These are phyloP conservation scores for Capronia coronata DNA, from an alignment of 2,329 filamentous ascomycete species.

Conservation along the genomic window DNA sequence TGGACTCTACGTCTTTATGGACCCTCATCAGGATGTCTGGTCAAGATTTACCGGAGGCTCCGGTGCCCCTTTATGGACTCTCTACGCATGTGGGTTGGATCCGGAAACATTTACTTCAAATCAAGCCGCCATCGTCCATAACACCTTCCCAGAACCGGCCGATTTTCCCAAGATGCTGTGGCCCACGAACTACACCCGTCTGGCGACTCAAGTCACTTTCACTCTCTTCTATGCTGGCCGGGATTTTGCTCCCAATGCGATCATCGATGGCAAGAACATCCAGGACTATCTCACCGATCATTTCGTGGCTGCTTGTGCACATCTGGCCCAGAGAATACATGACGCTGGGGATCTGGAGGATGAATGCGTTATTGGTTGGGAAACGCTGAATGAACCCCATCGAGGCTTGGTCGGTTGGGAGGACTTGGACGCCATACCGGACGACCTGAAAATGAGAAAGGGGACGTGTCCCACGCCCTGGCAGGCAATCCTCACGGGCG, in stretches of 20 bases:
- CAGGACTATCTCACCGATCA: slow-evolving; percentile 90
- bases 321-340: slow-evolving; percentile 76
- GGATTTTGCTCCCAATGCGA: slow-evolving; percentile 91
- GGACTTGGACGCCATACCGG: slow-evolving; percentile 73
- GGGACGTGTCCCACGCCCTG: slow-evolving; percentile 89
- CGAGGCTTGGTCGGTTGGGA: slow-evolving; percentile 76
- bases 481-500: slow-evolving; percentile 88
- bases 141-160: slow-evolving; percentile 77
- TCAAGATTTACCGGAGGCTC: slow-evolving; percentile 90
- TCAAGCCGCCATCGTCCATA: slow-evolving; percentile 89
- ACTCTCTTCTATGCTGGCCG: slow-evolving; percentile 86
- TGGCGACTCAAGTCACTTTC: slow-evolving; percentile 85
- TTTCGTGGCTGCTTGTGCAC: slow-evolving; percentile 70
- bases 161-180: slow-evolving; percentile 98
- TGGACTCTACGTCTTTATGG: slow-evolving; percentile 96
- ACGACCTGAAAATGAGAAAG: slow-evolving; percentile 84
- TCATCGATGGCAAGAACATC: slow-evolving; percentile 91
- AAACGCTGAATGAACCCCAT: slow-evolving; percentile 93
- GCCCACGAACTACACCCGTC: slow-evolving; percentile 90
- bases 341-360: slow-evolving; percentile 85
- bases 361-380: slow-evolving; percentile 87
- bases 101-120: slow-evolving; percentile 77
- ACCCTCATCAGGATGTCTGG: slow-evolving; percentile 99
- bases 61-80: slow-evolving; percentile 93
- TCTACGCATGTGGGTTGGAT: slow-evolving; percentile 89